These are phyloP conservation scores for Balakata baccata DNA, from an alignment of 345 rosid species.

Conservation along the genomic window DNA sequence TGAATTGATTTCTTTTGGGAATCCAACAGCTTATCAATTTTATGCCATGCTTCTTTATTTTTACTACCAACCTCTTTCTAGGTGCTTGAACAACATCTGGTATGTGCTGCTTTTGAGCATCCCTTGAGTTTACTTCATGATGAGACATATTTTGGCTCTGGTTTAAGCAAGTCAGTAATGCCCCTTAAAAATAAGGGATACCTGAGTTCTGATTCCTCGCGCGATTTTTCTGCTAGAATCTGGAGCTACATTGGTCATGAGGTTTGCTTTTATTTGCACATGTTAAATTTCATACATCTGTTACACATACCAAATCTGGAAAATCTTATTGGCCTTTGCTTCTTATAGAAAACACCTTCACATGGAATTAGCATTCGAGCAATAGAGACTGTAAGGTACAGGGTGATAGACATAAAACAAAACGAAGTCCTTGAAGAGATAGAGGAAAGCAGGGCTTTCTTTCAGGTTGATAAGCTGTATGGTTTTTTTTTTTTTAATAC, in stretches of 20 bases:
- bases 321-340: neutral
- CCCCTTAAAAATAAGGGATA: conserved; percentile 57
- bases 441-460: conserved; percentile 96
- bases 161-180: conserved; percentile 46
- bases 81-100: conserved; percentile 88
- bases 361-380: conserved; percentile 71
- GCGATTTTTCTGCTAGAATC: conserved; percentile 54
- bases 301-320: neutral
- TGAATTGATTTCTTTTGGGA: conserved; percentile 13
- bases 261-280: conserved; percentile 39
- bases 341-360: conserved; percentile 67
- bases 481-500: neutral
- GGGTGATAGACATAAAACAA: conserved; percentile 47
- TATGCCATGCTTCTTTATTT: neutral
- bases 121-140: conserved; percentile 72
- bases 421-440: conserved; percentile 75
- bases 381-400: conserved; percentile 67
- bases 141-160: conserved; percentile 66
- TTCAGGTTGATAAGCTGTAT: conserved; percentile 53
- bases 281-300: conserved; percentile 10
- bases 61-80: conserved; percentile 28
- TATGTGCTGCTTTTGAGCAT: conserved; percentile 84
- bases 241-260: conserved; percentile 83
- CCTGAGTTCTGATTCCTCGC: conserved; percentile 50
- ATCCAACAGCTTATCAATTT: conserved; percentile 15